phyloP scores from a whole-genome alignment of 1,139 yeast genomes.

The Hemisphaericaspora xylofermentans region DNA sequence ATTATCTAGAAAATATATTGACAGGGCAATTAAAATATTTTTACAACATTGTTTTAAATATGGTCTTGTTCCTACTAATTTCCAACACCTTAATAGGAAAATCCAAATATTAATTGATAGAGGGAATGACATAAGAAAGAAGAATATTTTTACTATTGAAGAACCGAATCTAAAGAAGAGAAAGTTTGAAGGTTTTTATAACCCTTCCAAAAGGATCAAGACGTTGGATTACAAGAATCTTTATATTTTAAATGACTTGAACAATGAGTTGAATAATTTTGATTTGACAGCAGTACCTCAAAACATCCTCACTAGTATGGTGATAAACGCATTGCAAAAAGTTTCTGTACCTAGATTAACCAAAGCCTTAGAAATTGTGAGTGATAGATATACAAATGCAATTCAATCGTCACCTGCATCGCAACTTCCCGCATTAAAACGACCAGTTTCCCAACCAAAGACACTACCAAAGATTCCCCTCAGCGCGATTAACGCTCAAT shows the following conservation, averaged over 20 bases:
- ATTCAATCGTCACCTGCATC: constrained; percentile 8
- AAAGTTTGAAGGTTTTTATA: constrained; percentile 39
- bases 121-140: constrained; percentile 45
- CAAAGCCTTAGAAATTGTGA: constrained; percentile 68
- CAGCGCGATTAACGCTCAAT: background rate
- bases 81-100: constrained; percentile 30
- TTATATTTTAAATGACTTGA: constrained; percentile 63
- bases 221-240: constrained; percentile 37
- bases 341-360: constrained; percentile 54
- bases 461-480: background rate
- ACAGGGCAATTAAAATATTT: constrained; percentile 39
- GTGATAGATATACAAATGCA: constrained; percentile 53
- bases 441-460: constrained; percentile 4
- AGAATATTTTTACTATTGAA: constrained; percentile 32
- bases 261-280: constrained; percentile 60
- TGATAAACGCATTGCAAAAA: constrained; percentile 58
- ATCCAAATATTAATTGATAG: constrained; percentile 30
- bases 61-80: constrained; percentile 37
- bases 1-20: constrained; percentile 41
- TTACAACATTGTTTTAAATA: constrained; percentile 36
- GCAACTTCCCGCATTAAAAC: background rate
- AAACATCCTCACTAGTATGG: constrained; percentile 63
- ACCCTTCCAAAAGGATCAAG: constrained; percentile 30
- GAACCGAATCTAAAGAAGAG: constrained; percentile 38
- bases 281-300: constrained; percentile 70